Base-by-base conservation (phyloP, 805 yeast genomes). In the Saturnispora serradocipensis region DNA sequence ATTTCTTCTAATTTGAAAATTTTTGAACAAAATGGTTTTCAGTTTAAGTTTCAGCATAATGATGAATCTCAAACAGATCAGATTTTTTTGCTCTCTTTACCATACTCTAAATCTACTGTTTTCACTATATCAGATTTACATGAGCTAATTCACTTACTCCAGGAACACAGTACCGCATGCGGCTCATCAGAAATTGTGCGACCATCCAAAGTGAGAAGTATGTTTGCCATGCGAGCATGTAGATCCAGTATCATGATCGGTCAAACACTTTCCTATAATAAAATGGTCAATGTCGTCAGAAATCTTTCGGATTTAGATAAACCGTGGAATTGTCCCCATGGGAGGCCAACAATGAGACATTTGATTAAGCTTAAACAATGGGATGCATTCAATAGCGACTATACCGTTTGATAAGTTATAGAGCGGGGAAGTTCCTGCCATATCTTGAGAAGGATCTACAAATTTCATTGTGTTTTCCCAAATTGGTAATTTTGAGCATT, bases 301-400 rank as follows among this genome's bases (percentile, higher is more conserved):
- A 76, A 88, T 60, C 69, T 93, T 49, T 79, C 91, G 11, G 70
- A 65, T 0, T 71, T 93, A 38, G 90, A 88, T 55, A 87, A 88
- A 62, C 99, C 99, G 0, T 93, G 99, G 99, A 85, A 84, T 59
- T 82, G 89, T 61, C 99, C 99, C 0, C 99, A 93, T 67, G 99
- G 99, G 0, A 72, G 99, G 56, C 99, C 99, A 0, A 93, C 99
- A 1, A 81, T 93, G 85, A 75, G 99, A 51, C 97, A 91, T 66
- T 71, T 91, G 53, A 79, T 83, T 54, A 88, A 86, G 51, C 61
- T 84, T 38, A 65, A 70, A 42, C 66, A 70, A 45, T 73, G 80
- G 76, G 58, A 62, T 20, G 58, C 74, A 0, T 78, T 77, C 56
- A 59, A 59, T 9, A 68, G 67, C 2, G 84, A 79, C 58, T 75